Base-by-base conservation (phyloP, 2,329 filamentous ascomycete genomes). In the Cytospora schulzeri region DNA sequence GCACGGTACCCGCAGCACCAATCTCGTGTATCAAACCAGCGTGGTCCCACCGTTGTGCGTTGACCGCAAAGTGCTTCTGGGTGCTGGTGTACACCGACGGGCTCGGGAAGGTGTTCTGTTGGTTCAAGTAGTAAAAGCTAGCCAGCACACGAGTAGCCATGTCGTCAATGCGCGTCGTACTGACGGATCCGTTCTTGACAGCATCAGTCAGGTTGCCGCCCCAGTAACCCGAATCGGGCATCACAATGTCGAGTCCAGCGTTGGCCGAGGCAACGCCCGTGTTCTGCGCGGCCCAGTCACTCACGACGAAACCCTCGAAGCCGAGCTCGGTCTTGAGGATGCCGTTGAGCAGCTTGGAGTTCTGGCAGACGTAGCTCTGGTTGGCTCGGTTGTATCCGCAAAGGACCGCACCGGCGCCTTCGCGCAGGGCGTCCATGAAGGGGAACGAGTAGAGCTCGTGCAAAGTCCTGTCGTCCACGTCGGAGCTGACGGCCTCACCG, bases 191-290 rank as follows among this genome's bases (percentile, higher is more conserved):
- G 67, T 90, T 88, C 11, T 78, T 77, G 15, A 91, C 83, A 0
- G 88, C 84, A 4, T 80, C 74, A 0, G 80, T 77, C 0, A 91
- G 80, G 29, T 91, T 89, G 4, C 72, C 68, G 19, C 82, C 65
- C 62, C 62, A 67, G 33, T 75, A 77, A 0, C 66, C 60, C 0
- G 71, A 74, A 7, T 68, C 75, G 0, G 88, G 88, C 90, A 92
- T 92, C 12, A 83, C 84, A 83, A 91, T 86, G 71, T 92, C 90
- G 33, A 93, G 73, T 26, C 90, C 91, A 2, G 88, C 87, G 59
- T 88, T 76, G 1, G 88, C 81, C 5, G 82, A 82, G 1, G 81
- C 82, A 9, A 89, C 82, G 38, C 88, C 88, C 0, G 84, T 78
- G 68, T 90, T 87, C 60, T 90, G 88, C 1, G 87, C 89, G 28